phyloP scores from a whole-genome alignment of 306 rosid genomes.

The Vachellia collinsii region DNA sequence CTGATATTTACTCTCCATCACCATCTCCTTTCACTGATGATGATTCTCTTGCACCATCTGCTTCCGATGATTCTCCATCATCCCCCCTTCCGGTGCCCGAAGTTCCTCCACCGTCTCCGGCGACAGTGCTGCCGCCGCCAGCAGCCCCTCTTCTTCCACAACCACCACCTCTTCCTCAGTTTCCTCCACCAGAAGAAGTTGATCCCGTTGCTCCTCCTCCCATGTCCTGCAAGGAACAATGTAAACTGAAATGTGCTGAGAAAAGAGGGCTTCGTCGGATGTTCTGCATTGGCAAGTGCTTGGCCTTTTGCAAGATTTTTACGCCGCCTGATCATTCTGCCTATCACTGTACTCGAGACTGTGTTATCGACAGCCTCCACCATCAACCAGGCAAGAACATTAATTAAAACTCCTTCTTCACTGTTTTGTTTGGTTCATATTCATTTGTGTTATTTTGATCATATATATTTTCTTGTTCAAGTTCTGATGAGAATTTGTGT shows the following conservation, averaged over 20 bases:
- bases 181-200: not conserved
- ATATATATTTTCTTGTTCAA: too few species aligned
- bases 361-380: not conserved
- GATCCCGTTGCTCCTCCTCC: not conserved
- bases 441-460: not conserved
- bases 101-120: not conserved
- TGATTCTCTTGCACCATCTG: not conserved
- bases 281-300: slow-evolving; percentile 12
- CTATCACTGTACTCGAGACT: not conserved
- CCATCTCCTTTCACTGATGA: not conserved
- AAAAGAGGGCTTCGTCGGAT: not conserved
- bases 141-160: not conserved
- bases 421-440: not conserved
- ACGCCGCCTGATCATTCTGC: not conserved
- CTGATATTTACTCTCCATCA: not conserved
- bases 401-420: not conserved
- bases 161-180: not conserved
- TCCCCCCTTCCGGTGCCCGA: not conserved
- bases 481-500: not conserved
- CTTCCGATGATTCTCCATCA: not conserved
- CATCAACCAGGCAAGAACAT: not conserved
- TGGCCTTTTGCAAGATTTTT: not conserved
- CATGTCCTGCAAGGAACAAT: not conserved
- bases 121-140: not conserved
- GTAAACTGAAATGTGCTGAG: slow-evolving; percentile 7